Evolutionary conservation across 116 monocot species (phyloP).

Genomic region (Posidonia oceanica): DNA sequence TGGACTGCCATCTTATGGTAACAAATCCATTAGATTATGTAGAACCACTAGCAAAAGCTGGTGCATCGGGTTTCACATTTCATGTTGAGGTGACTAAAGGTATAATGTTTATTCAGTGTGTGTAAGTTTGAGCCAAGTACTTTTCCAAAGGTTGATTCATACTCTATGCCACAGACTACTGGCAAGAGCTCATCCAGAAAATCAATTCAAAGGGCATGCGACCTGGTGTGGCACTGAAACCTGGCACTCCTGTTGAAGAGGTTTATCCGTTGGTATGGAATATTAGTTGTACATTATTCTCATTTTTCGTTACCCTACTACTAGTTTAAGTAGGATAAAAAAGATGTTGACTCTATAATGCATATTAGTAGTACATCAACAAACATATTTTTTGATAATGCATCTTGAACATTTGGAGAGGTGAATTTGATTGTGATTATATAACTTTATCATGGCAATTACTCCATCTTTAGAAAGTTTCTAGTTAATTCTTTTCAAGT

Average conservation of each 20-base stretch:
- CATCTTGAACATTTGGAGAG: no score
- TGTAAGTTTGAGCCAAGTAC: no score
- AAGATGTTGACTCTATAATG: no score
- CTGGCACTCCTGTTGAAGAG: conserved; percentile 75
- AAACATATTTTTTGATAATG: no score
- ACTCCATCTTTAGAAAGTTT: no score
- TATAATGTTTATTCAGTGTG: conserved; percentile 3
- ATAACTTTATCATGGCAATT: no score
- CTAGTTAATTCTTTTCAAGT: neutral
- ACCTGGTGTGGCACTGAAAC: conserved; percentile 89
- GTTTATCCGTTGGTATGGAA: conserved; percentile 72
- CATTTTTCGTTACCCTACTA: neutral
- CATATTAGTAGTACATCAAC: no score
- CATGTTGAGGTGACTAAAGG: conserved; percentile 93
- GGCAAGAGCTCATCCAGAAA: conserved; percentile 63
- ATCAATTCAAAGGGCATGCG: conserved; percentile 72
- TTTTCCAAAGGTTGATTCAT: conserved; percentile 6
- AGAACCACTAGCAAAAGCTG: conserved; percentile 81
- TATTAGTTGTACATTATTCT: neutral
- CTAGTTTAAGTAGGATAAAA: no score
- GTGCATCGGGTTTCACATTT: conserved; percentile 98
- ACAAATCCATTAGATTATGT: conserved; percentile 90
- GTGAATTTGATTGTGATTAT: no score
- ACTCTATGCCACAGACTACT: conserved; percentile 38
- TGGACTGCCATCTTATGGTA: conserved; percentile 99